A percentile compares a stretch with the other conserved stretches of the same genome.
phyloP scores from a whole-genome alignment of 2,329 filamentous ascomycete genomes.

The Parastagonospora avenae region DNA sequence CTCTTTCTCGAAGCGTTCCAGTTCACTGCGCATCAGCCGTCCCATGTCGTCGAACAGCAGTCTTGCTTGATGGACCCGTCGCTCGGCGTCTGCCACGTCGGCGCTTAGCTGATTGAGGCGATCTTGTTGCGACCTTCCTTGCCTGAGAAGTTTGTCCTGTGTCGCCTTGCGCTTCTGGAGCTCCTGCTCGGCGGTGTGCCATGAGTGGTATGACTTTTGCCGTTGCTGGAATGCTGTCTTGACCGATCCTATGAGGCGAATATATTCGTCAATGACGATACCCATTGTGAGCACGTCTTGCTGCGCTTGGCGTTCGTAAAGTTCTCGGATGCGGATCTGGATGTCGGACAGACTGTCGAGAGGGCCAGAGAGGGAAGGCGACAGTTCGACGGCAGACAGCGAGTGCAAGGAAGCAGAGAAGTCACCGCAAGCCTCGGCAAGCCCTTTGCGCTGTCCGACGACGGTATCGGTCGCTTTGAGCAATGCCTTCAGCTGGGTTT shows the following conservation, averaged over 20 bases:
- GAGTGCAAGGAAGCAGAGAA: conserved; percentile 93
- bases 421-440: conserved; percentile 90
- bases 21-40: conserved; percentile 83
- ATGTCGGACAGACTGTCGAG: conserved; percentile 91
- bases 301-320: conserved; percentile 95
- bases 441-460: conserved; percentile 86
- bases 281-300: conserved; percentile 95
- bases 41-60: conserved; percentile 98
- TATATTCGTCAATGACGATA: conserved; percentile 98
- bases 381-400: conserved; percentile 89
- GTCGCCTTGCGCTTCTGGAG: conserved; percentile 84
- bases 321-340: conserved; percentile 89
- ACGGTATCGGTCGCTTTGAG: conserved; percentile 95
- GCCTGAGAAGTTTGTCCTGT: conserved; percentile 93
- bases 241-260: conserved; percentile 90
- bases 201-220: conserved; percentile 93
- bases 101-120: conserved; percentile 88
- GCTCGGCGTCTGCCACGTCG: conserved; percentile 93
- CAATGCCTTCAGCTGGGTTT: conserved; percentile 86
- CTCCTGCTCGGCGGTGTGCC: conserved; percentile 90
- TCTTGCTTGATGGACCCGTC: conserved; percentile 87
- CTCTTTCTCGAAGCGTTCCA: conserved; percentile 93
- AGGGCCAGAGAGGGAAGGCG: conserved; percentile 83
- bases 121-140: conserved; percentile 95
- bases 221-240: conserved; percentile 92